Conservation (phyloP, 129 eudicot genomes). For the Flaveria linearis region DNA sequence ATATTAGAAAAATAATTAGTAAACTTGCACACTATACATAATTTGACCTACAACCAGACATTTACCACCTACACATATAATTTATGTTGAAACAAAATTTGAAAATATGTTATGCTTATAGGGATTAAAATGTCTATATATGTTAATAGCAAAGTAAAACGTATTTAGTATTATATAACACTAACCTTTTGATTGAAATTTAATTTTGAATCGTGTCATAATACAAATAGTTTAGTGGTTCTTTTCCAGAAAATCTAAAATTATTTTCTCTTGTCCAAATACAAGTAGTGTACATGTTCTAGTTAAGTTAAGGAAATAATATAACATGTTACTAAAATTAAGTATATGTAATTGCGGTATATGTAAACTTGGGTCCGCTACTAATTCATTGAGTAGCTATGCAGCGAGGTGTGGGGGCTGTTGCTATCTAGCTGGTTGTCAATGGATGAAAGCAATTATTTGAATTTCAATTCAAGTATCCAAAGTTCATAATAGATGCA, state of each 20-base stretch:
- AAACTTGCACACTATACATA: too few species aligned
- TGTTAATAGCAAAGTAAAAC: too few species aligned
- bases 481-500: neutral
- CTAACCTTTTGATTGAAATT: too few species aligned
- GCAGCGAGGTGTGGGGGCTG: conserved; percentile 36
- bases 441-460: conserved; percentile 10
- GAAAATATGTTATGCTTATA: too few species aligned
- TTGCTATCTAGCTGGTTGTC: conserved; percentile 28
- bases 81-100: too few species aligned
- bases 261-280: neutral
- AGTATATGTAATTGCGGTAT: neutral
- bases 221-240: too few species aligned
- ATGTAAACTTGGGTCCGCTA: neutral
- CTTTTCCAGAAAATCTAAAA: neutral
- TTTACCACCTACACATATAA: too few species aligned
- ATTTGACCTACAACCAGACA: too few species aligned
- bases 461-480: conserved; percentile 20
- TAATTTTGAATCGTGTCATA: too few species aligned
- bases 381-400: conserved; percentile 22
- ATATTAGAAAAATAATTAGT: too few species aligned
- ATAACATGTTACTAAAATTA: neutral
- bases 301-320: neutral
- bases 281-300: neutral
- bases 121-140: too few species aligned
- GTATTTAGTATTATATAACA: too few species aligned